Conservation (phyloP, 2,329 filamentous ascomycete genomes). For the Epichloe typhina region DNA sequence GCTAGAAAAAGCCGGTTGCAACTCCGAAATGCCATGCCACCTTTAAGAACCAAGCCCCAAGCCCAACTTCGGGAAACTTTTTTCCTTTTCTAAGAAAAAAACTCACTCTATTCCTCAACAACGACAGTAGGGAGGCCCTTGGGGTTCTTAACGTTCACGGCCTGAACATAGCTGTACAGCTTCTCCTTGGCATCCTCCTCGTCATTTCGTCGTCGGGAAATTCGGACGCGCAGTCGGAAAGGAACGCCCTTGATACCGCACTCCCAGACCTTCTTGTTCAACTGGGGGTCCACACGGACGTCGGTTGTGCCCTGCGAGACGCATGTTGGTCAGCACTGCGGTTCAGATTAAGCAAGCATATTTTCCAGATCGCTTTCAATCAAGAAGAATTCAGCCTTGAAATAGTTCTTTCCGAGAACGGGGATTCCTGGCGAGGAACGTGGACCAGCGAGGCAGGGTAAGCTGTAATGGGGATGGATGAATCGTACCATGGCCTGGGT, state of each 20-base stretch:
- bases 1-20: slow-evolving; percentile 31
- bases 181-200: slow-evolving; percentile 99
- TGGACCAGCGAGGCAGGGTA: background rate
- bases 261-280: slow-evolving; percentile 99
- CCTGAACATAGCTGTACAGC: slow-evolving; percentile 99
- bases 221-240: slow-evolving; percentile 93
- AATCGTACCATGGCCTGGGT: slow-evolving; percentile 83
- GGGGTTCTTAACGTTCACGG: slow-evolving; percentile 97
- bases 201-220: slow-evolving; percentile 99
- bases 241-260: slow-evolving; percentile 96
- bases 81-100: slow-evolving; percentile 2
- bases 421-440: background rate
- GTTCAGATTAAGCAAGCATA: background rate
- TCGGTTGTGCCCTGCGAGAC: slow-evolving; percentile 71
- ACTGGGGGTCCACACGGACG: slow-evolving; percentile 93
- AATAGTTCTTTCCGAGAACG: background rate
- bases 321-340: slow-evolving; percentile 11
- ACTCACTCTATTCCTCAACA: slow-evolving; percentile 54
- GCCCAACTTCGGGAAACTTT: slow-evolving; percentile 22
- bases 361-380: background rate
- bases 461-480: background rate
- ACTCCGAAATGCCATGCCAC: slow-evolving; percentile 33
- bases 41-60: slow-evolving; percentile 29
- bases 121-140: slow-evolving; percentile 92
- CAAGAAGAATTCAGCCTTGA: background rate